Percentiles rank a stretch among this genome's conserved stretches.
phyloP scores from a whole-genome alignment of 805 yeast genomes.

The Ogataea nonfermentans region DNA sequence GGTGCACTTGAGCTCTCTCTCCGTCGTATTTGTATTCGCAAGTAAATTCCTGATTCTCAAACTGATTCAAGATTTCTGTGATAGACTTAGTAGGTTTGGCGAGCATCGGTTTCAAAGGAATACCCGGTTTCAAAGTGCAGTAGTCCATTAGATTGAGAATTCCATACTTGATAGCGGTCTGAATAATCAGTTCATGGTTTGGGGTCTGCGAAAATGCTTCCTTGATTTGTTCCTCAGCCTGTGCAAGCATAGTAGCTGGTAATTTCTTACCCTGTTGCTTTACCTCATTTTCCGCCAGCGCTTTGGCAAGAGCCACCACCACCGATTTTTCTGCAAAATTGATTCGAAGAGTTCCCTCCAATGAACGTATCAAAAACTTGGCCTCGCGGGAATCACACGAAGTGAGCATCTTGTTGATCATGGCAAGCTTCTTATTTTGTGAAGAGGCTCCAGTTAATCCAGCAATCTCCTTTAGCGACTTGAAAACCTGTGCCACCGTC shows the following conservation, averaged over 20 bases:
- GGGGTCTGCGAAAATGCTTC: constrained; percentile 91
- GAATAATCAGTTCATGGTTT: constrained; percentile 78
- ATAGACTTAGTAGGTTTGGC: constrained; percentile 96
- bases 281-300: constrained; percentile 64
- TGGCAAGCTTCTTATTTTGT: constrained; percentile 70
- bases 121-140: constrained; percentile 82
- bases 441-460: constrained; percentile 75
- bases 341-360: constrained; percentile 91
- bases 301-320: constrained; percentile 77
- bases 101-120: constrained; percentile 95
- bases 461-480: constrained; percentile 74
- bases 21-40: constrained; percentile 98
- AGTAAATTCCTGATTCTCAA: constrained; percentile 80
- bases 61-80: constrained; percentile 86
- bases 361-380: constrained; percentile 80
- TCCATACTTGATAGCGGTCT: constrained; percentile 65
- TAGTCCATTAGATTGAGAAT: constrained; percentile 60
- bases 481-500: constrained; percentile 70
- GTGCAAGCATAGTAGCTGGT: constrained; percentile 44
- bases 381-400: constrained; percentile 87
- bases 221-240: constrained; percentile 75
- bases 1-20: constrained; percentile 93
- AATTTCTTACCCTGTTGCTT: constrained; percentile 27
- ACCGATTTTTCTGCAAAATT: constrained; percentile 95
- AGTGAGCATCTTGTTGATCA: constrained; percentile 80